These are phyloP conservation scores for Globisporangium splendens DNA, from an alignment of 352 stramenopile species.

Conservation along the genomic window DNA sequence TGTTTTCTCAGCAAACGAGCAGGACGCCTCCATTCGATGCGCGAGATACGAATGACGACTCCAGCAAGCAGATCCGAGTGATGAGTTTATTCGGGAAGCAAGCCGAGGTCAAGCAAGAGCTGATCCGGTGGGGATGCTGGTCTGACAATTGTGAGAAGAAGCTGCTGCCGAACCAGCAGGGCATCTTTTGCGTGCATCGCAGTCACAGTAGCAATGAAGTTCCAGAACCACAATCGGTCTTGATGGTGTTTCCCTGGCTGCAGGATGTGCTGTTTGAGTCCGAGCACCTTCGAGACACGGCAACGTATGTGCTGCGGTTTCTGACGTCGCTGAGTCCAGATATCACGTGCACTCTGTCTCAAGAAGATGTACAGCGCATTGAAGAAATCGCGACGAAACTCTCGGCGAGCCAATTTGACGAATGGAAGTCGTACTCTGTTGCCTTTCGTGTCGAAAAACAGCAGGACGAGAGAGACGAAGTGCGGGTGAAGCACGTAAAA, in stretches of 20 bases:
- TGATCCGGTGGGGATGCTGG: constrained; percentile 33
- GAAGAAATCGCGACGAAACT: not conserved
- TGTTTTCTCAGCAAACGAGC: constrained; percentile 23
- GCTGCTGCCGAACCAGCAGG: constrained; percentile 33
- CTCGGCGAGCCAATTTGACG: not conserved
- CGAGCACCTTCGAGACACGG: constrained; percentile 40
- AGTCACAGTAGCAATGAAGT: no score
- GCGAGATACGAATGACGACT: not conserved
- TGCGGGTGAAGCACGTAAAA: constrained; percentile 5
- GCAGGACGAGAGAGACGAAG: constrained; percentile 9
- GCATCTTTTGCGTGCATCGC: constrained; percentile 14
- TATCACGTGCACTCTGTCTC: constrained; percentile 10
- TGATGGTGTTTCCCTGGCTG: constrained; percentile 67
- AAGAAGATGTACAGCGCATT: not conserved
- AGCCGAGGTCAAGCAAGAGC: constrained; percentile 32
- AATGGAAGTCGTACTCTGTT: constrained; percentile 14
- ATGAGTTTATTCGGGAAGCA: constrained; percentile 59
- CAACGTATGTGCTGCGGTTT: constrained; percentile 68
- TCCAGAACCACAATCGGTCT: not conserved
- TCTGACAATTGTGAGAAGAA: constrained; percentile 30
- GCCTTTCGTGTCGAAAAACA: constrained; percentile 13
- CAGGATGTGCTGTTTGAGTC: constrained; percentile 36
- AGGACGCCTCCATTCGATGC: no score
- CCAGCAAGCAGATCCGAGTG: constrained; percentile 19
- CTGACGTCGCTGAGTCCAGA: constrained; percentile 9